phyloP scores from a whole-genome alignment of 768 basidiomycete species.

The Podaxis sp. region DNA sequence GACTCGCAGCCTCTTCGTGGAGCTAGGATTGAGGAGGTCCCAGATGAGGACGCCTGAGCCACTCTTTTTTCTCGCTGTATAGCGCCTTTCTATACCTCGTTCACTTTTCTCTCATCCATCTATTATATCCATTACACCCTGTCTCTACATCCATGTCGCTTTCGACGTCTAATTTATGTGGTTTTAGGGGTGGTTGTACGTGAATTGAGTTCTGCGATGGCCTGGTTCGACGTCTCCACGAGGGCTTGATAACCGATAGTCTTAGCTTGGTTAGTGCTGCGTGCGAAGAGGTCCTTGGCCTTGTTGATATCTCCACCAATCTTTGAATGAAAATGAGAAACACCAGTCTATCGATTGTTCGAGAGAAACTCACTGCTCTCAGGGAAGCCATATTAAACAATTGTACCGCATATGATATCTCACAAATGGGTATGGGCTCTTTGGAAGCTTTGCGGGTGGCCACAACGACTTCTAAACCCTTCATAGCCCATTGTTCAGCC shows the following conservation, averaged over 20 bases:
- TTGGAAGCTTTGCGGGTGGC: constrained; percentile 25
- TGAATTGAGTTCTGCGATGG: constrained; percentile 14
- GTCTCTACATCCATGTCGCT: constrained; percentile 9
- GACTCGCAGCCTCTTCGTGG: constrained; percentile 41
- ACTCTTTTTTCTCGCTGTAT: not conserved
- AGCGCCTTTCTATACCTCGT: not conserved
- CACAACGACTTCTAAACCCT: constrained; percentile 35
- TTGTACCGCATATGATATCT: constrained; percentile 53
- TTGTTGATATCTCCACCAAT: constrained; percentile 36
- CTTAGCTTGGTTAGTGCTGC: constrained; percentile 36
- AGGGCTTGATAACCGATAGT: constrained; percentile 32
- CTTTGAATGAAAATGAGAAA: constrained; percentile 23
- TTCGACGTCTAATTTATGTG: constrained; percentile 11
- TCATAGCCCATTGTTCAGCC: constrained; percentile 64
- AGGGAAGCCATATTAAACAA: constrained; percentile 64
- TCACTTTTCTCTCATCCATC: constrained; percentile 16
- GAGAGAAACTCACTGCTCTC: constrained; percentile 39
- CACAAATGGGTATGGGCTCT: constrained; percentile 39
- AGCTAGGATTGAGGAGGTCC: constrained; percentile 48
- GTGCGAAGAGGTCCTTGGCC: constrained; percentile 29
- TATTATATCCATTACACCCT: constrained; percentile 9
- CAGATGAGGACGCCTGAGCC: constrained; percentile 37
- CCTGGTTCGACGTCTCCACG: constrained; percentile 11
- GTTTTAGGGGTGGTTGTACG: constrained; percentile 13
- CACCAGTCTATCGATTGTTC: not conserved